Evolutionary conservation across 352 stramenopile species (phyloP).

Genomic region (Elongisporangium undulatum): DNA sequence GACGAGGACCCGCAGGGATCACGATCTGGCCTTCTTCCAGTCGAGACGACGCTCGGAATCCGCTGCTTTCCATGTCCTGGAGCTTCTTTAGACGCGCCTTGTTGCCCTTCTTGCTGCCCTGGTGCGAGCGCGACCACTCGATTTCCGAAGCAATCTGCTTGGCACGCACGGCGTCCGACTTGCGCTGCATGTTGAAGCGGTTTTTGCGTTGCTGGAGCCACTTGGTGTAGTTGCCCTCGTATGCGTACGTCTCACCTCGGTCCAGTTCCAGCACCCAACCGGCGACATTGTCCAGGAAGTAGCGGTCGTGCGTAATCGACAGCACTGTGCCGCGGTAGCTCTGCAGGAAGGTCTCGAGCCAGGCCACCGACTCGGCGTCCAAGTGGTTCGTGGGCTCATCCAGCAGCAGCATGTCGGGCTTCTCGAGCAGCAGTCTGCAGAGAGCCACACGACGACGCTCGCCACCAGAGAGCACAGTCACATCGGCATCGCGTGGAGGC

Average conservation of each 20-base stretch:
- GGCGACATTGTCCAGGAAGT: conserved; percentile 98
- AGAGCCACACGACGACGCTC: conserved; percentile 96
- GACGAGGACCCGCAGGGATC: conserved; percentile 89
- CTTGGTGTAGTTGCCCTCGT: conserved; percentile 98
- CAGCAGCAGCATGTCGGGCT: conserved; percentile 95
- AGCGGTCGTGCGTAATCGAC: conserved; percentile 98
- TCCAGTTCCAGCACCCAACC: conserved; percentile 98
- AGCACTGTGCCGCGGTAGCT: conserved; percentile 96
- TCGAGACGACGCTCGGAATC: conserved; percentile 40
- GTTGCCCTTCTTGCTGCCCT: conserved; percentile 80
- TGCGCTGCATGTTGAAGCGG: conserved; percentile 93
- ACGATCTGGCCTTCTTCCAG: conserved; percentile 86
- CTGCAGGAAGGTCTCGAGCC: conserved; percentile 97
- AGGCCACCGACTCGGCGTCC: conserved; percentile 95
- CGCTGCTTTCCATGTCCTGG: conserved; percentile 84
- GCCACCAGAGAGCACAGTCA: conserved; percentile 85
- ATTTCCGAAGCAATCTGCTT: conserved; percentile 93
- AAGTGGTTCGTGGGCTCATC: conserved; percentile 99
- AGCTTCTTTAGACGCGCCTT: conserved; percentile 94
- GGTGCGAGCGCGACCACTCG: conserved; percentile 91
- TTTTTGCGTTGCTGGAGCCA: conserved; percentile 96
- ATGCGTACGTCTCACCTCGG: conserved; percentile 94
- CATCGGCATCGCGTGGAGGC: conserved; percentile 55
- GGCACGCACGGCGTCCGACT: conserved; percentile 83
- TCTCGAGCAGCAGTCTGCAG: conserved; percentile 93